Conservation (phyloP, 768 basidiomycete species). For the Serendipita indica region DNA sequence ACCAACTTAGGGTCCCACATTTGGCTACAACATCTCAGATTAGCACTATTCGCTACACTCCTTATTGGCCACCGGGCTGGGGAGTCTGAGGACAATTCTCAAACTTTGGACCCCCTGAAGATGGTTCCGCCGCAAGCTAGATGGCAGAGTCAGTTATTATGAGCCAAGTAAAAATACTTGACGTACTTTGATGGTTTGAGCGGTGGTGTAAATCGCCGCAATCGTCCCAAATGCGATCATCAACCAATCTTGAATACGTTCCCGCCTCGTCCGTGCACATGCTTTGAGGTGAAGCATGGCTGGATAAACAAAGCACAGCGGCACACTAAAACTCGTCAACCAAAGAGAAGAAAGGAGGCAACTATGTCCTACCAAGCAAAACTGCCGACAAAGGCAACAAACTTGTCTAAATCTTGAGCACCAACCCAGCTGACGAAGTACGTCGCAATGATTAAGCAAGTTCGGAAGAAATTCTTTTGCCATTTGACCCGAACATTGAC, state of each 20-base stretch:
- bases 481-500: constrained; percentile 71
- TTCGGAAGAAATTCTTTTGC: constrained; percentile 87
- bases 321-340: constrained; percentile 42
- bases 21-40: no score
- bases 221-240: constrained; percentile 61
- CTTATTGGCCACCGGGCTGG: neutral
- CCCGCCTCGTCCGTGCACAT: constrained; percentile 52
- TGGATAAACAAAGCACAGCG: constrained; percentile 87
- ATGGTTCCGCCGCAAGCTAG: neutral
- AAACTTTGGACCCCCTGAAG: neutral
- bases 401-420: constrained; percentile 84
- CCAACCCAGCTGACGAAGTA: constrained; percentile 73
- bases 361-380: constrained; percentile 89
- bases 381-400: constrained; percentile 83
- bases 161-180: neutral
- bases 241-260: constrained; percentile 53
- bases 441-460: constrained; percentile 58
- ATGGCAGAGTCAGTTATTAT: no score
- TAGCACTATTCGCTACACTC: no score
- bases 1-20: no score
- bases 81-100: constrained; percentile 6
- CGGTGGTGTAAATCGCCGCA: constrained; percentile 65
- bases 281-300: constrained; percentile 84
- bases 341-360: constrained; percentile 11
- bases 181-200: constrained; percentile 58